These are phyloP conservation scores for Pyrus pyrifolia DNA, from an alignment of 306 rosid genomes.

Conservation along the genomic window DNA sequence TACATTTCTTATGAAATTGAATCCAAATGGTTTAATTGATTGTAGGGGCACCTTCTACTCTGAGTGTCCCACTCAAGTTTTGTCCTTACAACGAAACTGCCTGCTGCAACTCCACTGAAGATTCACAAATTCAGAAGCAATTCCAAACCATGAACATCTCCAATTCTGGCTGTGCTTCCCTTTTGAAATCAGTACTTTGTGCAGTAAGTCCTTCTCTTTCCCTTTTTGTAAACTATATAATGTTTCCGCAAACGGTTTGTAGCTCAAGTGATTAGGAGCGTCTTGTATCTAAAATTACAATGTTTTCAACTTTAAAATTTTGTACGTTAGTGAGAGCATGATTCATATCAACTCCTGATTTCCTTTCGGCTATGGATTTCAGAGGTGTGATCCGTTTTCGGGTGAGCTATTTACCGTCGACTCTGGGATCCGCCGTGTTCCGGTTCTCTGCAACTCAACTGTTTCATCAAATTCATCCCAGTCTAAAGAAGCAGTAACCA, in stretches of 20 bases:
- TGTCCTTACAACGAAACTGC: slow-evolving; percentile 75
- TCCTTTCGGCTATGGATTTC: slow-evolving; percentile 3
- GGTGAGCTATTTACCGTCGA: slow-evolving; percentile 54
- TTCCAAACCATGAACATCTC: slow-evolving; percentile 62
- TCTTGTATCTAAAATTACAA: background rate
- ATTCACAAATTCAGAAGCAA: slow-evolving; percentile 53
- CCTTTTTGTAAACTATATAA: background rate
- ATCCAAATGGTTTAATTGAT: background rate
- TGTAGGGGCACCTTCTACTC: slow-evolving; percentile 59
- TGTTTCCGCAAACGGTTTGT: background rate
- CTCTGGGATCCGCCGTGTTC: slow-evolving; percentile 59
- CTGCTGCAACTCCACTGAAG: slow-evolving; percentile 77
- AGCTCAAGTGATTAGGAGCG: background rate
- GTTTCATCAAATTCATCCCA: slow-evolving; percentile 59
- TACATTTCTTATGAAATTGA: background rate
- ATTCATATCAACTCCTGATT: background rate
- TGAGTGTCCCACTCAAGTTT: slow-evolving; percentile 46
- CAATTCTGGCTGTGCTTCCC: slow-evolving; percentile 58
- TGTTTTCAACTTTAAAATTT: background rate
- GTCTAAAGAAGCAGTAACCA: slow-evolving; percentile 34
- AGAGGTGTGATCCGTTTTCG: slow-evolving; percentile 92
- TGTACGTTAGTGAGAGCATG: background rate
- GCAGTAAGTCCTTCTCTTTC: slow-evolving; percentile 46
- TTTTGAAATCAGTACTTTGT: slow-evolving; percentile 72
- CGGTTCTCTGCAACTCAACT: slow-evolving; percentile 78